Evolutionary conservation across 768 basidiomycete genomes (phyloP).

Genomic region (Gelatoporia subvermispora): DNA sequence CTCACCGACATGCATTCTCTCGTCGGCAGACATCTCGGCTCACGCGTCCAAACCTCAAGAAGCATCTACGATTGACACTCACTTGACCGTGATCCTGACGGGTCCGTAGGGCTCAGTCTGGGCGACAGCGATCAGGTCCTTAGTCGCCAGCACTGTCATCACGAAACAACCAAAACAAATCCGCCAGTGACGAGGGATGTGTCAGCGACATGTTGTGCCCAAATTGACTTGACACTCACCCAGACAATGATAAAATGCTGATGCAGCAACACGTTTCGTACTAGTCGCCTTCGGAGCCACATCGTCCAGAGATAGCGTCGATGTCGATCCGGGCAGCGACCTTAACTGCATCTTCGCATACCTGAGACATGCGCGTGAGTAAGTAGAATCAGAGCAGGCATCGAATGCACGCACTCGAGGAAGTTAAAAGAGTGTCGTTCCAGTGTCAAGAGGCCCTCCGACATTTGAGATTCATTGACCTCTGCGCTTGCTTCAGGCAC

Average conservation of each 20-base stretch:
- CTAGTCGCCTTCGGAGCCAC: conserved; percentile 64
- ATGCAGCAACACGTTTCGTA: conserved; percentile 72
- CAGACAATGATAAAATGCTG: conserved; percentile 82
- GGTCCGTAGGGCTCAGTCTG: conserved; percentile 59
- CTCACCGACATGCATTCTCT: too few relatives aligned
- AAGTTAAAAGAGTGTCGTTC: conserved; percentile 80
- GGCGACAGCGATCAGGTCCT: conserved; percentile 56
- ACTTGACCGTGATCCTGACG: conserved; percentile 39
- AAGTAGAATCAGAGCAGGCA: background rate
- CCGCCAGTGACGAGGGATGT: background rate
- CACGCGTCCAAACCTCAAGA: background rate
- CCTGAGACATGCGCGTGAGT: conserved; percentile 34
- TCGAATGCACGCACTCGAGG: conserved; percentile 53
- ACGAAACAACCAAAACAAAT: background rate
- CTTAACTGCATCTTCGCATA: conserved; percentile 75
- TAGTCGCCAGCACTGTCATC: conserved; percentile 68
- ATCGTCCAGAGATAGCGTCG: conserved; percentile 54
- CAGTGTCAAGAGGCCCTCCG: conserved; percentile 52
- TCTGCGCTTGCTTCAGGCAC: conserved; percentile 26
- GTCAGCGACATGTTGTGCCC: background rate
- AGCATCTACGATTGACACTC: conserved; percentile 2
- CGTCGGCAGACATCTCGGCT: too few relatives aligned
- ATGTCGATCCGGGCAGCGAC: conserved; percentile 44
- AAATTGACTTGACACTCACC: conserved; percentile 46
- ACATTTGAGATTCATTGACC: conserved; percentile 44